Percentiles rank a stretch among this genome's conserved stretches.
Evolutionary conservation across 306 rosid species (phyloP).

Genomic region (Phaseolus lunatus): DNA sequence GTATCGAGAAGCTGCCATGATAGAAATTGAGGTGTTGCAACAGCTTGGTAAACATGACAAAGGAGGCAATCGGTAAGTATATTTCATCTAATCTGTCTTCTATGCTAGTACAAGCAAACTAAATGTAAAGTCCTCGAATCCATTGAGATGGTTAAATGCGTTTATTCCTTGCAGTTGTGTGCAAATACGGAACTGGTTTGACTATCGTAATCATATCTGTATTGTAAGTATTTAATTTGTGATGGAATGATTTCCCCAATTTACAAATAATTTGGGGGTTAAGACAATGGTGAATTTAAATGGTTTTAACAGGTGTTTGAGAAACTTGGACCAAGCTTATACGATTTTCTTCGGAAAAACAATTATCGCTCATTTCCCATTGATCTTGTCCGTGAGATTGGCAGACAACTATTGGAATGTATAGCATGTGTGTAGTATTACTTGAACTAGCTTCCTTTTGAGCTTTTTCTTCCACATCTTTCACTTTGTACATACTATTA

Average conservation of each 20-base stretch:
- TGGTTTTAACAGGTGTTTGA: conserved; percentile 99
- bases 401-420: conserved; percentile 99
- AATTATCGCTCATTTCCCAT: conserved; percentile 99
- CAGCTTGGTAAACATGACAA: conserved; percentile 89
- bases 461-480: conserved; percentile 15
- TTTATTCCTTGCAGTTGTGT: conserved; percentile 99
- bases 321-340: conserved; percentile 99
- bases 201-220: conserved; percentile 99
- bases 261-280: conserved; percentile 69
- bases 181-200: conserved; percentile 99
- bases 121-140: conserved; percentile 28
- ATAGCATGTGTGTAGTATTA: conserved; percentile 99
- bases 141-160: conserved; percentile 73
- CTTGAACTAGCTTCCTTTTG: conserved; percentile 55
- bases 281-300: conserved; percentile 82
- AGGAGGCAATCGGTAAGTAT: conserved; percentile 89
- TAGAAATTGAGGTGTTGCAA: conserved; percentile 89
- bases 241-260: conserved; percentile 90
- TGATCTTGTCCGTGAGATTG: conserved; percentile 99
- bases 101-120: not conserved
- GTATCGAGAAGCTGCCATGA: conserved; percentile 96
- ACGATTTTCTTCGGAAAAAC: conserved; percentile 99
- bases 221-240: conserved; percentile 91
- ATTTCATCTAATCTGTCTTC: not conserved
- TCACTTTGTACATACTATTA: not conserved